A percentile compares a stretch with the other conserved stretches of the same genome.
These are phyloP conservation scores for Penicillium sp. DNA, from an alignment of 2,329 filamentous ascomycete genomes.

Conservation along the genomic window DNA sequence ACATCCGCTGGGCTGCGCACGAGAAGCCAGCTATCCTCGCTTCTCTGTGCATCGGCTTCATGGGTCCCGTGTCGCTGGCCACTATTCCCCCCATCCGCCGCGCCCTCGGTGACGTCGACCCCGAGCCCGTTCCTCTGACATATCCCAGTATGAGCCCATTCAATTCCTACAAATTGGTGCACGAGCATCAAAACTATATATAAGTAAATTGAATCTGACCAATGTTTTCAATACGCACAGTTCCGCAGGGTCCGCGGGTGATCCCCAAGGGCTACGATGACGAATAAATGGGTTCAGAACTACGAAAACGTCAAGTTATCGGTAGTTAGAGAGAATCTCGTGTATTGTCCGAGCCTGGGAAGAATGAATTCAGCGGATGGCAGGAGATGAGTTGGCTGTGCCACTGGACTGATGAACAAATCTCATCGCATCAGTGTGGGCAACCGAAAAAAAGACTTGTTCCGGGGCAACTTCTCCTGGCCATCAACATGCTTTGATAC, in stretches of 20 bases:
- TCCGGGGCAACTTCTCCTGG: slow-evolving; percentile 3
- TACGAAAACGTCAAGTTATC: slow-evolving; percentile 6
- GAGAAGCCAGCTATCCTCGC: slow-evolving; percentile 88
- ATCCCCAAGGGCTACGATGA: slow-evolving; percentile 43
- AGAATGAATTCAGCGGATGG: slow-evolving; percentile 6
- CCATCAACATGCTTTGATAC: slow-evolving; percentile 20
- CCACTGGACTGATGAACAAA: slow-evolving; percentile 3
- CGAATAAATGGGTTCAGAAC: slow-evolving; percentile 22
- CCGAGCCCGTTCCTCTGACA: slow-evolving; percentile 68
- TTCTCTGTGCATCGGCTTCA: slow-evolving; percentile 63
- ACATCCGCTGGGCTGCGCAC: slow-evolving; percentile 78
- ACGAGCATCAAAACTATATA: not conserved
- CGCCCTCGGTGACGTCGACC: slow-evolving; percentile 63
- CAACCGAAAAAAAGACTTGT: slow-evolving; percentile 4
- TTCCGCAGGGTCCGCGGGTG: slow-evolving; percentile 40
- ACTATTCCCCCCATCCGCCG: slow-evolving; percentile 65
- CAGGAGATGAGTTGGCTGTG: slow-evolving; percentile 5
- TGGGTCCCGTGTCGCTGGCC: slow-evolving; percentile 63
- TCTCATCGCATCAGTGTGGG: slow-evolving; percentile 1
- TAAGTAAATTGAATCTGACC: slow-evolving; percentile 5
- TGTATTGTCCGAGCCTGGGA: slow-evolving; percentile 3
- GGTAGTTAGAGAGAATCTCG: slow-evolving; percentile 5
- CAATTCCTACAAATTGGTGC: not conserved
- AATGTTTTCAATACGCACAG: slow-evolving; percentile 22
- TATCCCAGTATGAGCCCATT: slow-evolving; percentile 68